Conservation (phyloP, 345 rosid genomes). For the Salix suchowensis region DNA sequence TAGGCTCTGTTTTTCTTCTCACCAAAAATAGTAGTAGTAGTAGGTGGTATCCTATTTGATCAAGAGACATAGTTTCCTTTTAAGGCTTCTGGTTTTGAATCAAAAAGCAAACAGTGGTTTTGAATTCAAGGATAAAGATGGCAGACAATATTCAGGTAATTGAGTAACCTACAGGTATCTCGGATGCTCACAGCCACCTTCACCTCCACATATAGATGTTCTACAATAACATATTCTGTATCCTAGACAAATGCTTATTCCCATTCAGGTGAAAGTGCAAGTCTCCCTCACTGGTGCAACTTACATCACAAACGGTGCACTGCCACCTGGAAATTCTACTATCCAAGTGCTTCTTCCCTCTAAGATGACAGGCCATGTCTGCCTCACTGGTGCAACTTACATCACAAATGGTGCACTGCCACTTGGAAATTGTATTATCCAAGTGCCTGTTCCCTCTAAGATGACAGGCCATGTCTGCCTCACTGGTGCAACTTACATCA, state of each 20-base stretch:
- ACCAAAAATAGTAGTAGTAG: no score
- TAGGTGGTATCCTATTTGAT: no score
- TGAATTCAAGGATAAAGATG: not conserved
- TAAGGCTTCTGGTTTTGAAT: no score
- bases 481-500: constrained; percentile 3
- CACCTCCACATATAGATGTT: not conserved
- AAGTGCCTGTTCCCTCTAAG: constrained; percentile 11
- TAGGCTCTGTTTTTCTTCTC: no score
- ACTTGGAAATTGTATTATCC: not conserved
- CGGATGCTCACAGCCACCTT: not conserved
- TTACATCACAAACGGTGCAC: not conserved
- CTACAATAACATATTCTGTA: not conserved
- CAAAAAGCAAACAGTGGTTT: no score
- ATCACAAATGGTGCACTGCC: not conserved
- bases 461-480: constrained; percentile 1
- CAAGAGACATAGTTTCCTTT: no score
- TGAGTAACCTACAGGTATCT: not conserved
- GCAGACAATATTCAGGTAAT: not conserved
- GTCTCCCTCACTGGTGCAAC: constrained; percentile 5
- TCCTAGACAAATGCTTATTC: constrained; percentile 8
- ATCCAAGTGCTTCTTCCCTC: constrained; percentile 8
- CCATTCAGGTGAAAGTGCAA: constrained; percentile 8
- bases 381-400: constrained; percentile 1
- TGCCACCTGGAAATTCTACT: no score
- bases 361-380: constrained; percentile 3